Evolutionary conservation across 2,329 filamentous ascomycete genomes (phyloP).

Genomic region (Chaetomium olivaceum): DNA sequence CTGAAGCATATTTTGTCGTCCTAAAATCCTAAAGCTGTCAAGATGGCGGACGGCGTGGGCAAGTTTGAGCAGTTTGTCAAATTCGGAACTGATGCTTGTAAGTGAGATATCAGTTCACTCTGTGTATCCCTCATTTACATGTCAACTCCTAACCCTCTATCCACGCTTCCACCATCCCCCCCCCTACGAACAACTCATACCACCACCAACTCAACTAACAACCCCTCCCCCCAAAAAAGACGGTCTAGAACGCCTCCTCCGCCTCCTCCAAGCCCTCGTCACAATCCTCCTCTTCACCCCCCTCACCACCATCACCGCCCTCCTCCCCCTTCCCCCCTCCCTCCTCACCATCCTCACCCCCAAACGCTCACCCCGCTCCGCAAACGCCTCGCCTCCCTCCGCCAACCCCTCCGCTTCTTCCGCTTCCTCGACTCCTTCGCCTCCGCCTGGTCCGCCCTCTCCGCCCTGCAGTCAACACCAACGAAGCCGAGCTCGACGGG

Average conservation of each 20-base stretch:
- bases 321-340: conserved; percentile 4
- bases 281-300: conserved; percentile 43
- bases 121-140: background rate
- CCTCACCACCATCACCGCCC: conserved; percentile 41
- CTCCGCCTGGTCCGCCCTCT: conserved; percentile 47
- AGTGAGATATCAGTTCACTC: background rate
- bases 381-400: conserved; percentile 48
- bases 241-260: conserved; percentile 62
- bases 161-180: no score
- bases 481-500: no score
- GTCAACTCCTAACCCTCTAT: background rate
- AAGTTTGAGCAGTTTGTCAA: conserved; percentile 42
- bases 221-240: conserved; percentile 44
- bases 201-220: background rate
- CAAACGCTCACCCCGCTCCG: conserved; percentile 42
- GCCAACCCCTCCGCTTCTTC: conserved; percentile 68
- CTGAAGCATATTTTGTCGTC: background rate
- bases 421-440: conserved; percentile 65
- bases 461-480: background rate
- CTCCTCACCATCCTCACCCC: conserved; percentile 32
- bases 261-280: conserved; percentile 51
- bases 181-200: background rate
- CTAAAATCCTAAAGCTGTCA: background rate
- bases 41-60: conserved; percentile 11
- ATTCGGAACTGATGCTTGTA: conserved; percentile 37